phyloP scores from a whole-genome alignment of 768 basidiomycete genomes.

The Scleroderma citrinum region DNA sequence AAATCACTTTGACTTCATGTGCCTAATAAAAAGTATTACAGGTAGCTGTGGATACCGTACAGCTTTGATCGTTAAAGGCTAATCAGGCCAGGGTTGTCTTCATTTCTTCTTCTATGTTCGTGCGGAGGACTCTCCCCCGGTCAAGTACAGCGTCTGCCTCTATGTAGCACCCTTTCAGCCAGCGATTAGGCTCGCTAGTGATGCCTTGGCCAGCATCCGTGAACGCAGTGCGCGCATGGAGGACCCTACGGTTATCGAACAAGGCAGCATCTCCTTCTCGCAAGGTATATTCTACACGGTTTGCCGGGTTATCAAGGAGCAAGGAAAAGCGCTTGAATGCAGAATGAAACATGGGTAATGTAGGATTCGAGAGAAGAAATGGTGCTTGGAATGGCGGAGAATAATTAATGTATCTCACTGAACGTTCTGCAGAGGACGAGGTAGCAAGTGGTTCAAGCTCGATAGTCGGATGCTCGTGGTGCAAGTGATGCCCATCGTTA shows the following conservation, averaged over 20 bases:
- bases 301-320: constrained; percentile 46
- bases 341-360: constrained; percentile 51
- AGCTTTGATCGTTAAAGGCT: no score
- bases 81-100: neutral
- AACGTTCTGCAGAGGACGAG: constrained; percentile 9
- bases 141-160: constrained; percentile 64
- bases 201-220: constrained; percentile 29
- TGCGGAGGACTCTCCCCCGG: constrained; percentile 47
- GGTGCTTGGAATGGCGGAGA: constrained; percentile 94
- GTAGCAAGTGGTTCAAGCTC: constrained; percentile 39
- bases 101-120: constrained; percentile 10
- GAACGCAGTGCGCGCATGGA: constrained; percentile 86
- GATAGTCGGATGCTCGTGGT: constrained; percentile 68
- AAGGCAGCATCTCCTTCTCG: constrained; percentile 80
- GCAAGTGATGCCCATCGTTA: constrained; percentile 83
- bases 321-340: constrained; percentile 59
- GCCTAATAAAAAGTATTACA: no score
- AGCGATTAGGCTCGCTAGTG: constrained; percentile 57
- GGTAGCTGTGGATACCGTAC: no score
- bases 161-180: constrained; percentile 87
- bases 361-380: constrained; percentile 46
- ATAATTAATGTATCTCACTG: constrained; percentile 75
- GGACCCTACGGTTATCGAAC: constrained; percentile 87
- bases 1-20: no score
- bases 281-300: constrained; percentile 59